Conservation (phyloP, 2,329 filamentous ascomycete genomes). For the Aspergillus sp. region DNA sequence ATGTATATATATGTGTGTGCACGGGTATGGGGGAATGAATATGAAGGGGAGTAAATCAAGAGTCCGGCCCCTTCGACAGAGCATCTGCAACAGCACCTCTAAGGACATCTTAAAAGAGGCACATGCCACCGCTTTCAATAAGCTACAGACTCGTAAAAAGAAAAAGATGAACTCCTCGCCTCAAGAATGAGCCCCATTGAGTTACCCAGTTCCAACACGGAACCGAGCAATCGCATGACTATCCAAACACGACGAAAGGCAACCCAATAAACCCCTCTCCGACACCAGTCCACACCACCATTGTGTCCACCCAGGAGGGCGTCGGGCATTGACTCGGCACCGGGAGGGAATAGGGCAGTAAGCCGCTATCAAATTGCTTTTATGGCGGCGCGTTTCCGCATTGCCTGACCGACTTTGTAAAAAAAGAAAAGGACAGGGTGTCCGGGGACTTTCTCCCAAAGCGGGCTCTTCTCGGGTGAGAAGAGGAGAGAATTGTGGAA, state of each 20-base stretch:
- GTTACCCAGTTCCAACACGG: conserved; percentile 65
- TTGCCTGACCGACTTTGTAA: conserved; percentile 44
- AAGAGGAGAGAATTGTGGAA: conserved; percentile 29
- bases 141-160: conserved; percentile 53
- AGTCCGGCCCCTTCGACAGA: conserved; percentile 70
- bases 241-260: conserved; percentile 87
- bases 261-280: conserved; percentile 50
- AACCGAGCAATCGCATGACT: conserved; percentile 95
- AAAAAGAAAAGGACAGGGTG: conserved; percentile 55
- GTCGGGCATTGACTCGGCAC: conserved; percentile 53
- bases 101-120: conserved; percentile 27
- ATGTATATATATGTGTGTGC: too few relatives aligned
- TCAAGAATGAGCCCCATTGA: conserved; percentile 99
- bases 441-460: conserved; percentile 99
- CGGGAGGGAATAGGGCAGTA: conserved; percentile 57
- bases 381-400: conserved; percentile 99
- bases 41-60: conserved; percentile 17
- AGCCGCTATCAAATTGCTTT: conserved; percentile 86
- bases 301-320: conserved; percentile 39
- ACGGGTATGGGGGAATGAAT: too few relatives aligned
- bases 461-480: conserved; percentile 48
- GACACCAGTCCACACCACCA: conserved; percentile 32
- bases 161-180: conserved; percentile 72
- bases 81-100: conserved; percentile 50
- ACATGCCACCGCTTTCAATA: conserved; percentile 52